phyloP scores from a whole-genome alignment of 208 protist species.

The Trypanosoma brucei region DNA sequence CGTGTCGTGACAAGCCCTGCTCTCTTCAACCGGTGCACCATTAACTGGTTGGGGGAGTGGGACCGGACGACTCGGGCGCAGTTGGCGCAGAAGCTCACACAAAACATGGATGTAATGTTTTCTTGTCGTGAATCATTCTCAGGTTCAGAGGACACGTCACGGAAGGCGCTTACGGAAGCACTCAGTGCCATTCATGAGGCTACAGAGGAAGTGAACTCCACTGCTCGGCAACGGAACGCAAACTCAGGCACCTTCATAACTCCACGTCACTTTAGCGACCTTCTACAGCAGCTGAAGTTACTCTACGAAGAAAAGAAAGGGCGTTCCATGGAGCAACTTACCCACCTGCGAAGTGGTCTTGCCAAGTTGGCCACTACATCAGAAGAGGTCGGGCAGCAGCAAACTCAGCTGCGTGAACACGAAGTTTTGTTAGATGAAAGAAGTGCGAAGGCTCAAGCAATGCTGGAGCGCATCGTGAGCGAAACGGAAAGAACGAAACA shows the following conservation, averaged over 20 bases:
- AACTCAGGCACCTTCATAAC: slow-evolving; percentile 93
- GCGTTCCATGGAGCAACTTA: slow-evolving; percentile 92
- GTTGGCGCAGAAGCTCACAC: slow-evolving; percentile 90
- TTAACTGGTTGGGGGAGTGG: slow-evolving; percentile 99
- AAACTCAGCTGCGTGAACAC: slow-evolving; percentile 78
- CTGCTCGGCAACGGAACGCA: slow-evolving; percentile 64
- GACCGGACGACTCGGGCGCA: slow-evolving; percentile 91
- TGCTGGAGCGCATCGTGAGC: slow-evolving; percentile 85
- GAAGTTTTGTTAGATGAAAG: slow-evolving; percentile 77
- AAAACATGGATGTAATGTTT: slow-evolving; percentile 82
- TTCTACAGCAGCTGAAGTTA: slow-evolving; percentile 93
- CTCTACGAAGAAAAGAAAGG: slow-evolving; percentile 93
- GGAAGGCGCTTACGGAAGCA: slow-evolving; percentile 74
- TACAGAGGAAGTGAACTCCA: slow-evolving; percentile 81
- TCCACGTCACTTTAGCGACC: slow-evolving; percentile 98
- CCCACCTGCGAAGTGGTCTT: slow-evolving; percentile 95
- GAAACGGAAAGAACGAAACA: slow-evolving; percentile 83
- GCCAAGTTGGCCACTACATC: slow-evolving; percentile 91
- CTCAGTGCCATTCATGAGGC: slow-evolving; percentile 92
- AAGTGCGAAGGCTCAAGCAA: slow-evolving; percentile 62
- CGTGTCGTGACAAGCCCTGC: slow-evolving; percentile 96
- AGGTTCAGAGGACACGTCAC: slow-evolving; percentile 37
- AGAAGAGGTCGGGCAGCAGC: slow-evolving; percentile 82
- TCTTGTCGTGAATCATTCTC: slow-evolving; percentile 41
- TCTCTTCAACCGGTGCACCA: slow-evolving; percentile 99